Base-by-base conservation (phyloP, 257 asterid genomes). In the Cynanchum wilfordii region DNA sequence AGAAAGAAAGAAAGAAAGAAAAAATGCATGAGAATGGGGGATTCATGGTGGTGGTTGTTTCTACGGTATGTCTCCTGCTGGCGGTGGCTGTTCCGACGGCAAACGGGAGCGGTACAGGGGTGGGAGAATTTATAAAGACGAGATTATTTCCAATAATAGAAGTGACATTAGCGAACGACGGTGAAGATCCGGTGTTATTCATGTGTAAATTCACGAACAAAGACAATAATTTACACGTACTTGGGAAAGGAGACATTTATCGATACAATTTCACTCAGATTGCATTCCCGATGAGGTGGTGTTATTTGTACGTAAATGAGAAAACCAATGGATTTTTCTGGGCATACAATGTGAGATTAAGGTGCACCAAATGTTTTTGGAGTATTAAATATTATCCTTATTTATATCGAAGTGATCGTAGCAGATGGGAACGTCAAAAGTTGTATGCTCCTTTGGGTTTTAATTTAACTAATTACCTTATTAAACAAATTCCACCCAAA, bases 361-460 rank as follows among this genome's bases (percentile, higher is more conserved):
- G 76, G 59, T 79, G 82, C 66, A 71, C 82, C 10, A 75, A 74
- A 70, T 79, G 79, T 8, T 70, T 74, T 22, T 79, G 82, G 82
- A 74, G 76, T 27, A 49, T 79, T 6, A 60, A 64, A 3, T 75
- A 70, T 54, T 57, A 20, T 11, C 73, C 79, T 25, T 54, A 74
- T 50, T 57, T 79, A 47, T 79, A 64, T 64, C 51, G 78, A 65
- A 60, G 72, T 0, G 79, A 75, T 55, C 79, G 79, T 0, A 70
- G 60, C 15, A 42, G 82, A 55, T 79, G 82, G 82, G 82, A 79
- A 56, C 69, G 79, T 13, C 77, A 79, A 25, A 75, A 74, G 45
- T 70, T 79, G 38, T 79, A 68, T n/a, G 7, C 12, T 2, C 79
- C 79, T 0, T 7, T 64, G 27, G 77, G 77, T 1, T 79, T 79